These are phyloP conservation scores for Parachaetomium inaequale DNA, from an alignment of 495 filamentous ascomycete species.

Conservation along the genomic window DNA sequence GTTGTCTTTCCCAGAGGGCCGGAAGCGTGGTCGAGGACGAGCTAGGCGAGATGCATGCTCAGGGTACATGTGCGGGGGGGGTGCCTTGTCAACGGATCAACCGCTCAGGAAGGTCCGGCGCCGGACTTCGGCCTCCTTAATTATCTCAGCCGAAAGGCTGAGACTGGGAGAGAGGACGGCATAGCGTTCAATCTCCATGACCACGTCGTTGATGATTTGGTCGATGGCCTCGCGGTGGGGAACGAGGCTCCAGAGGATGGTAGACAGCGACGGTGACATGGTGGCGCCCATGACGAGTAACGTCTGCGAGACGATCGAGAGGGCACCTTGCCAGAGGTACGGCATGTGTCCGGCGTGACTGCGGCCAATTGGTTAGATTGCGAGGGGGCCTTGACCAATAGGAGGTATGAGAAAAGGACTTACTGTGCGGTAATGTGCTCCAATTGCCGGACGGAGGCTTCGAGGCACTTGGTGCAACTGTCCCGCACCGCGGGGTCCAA, in stretches of 20 bases:
- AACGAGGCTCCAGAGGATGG: conserved; percentile 59
- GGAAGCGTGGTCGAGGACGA: conserved; percentile 24
- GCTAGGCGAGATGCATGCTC: conserved; percentile 20
- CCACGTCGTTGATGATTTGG: conserved; percentile 68
- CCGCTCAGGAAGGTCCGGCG: conserved; percentile 53
- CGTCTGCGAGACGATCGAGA: conserved; percentile 77
- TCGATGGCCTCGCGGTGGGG: conserved; percentile 59
- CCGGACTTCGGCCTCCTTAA: conserved; percentile 71
- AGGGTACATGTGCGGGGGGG: conserved; percentile 4
- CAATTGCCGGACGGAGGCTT: conserved; percentile 74
- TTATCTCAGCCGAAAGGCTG: conserved; percentile 67
- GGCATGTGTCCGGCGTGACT: conserved; percentile 80
- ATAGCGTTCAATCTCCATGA: conserved; percentile 68
- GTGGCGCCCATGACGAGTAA: conserved; percentile 79
- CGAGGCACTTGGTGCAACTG: conserved; percentile 75
- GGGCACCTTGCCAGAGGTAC: conserved; percentile 81
- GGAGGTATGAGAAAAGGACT: conserved; percentile 34
- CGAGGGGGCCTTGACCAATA: conserved; percentile 20
- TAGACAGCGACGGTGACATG: conserved; percentile 69
- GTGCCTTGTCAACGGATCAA: conserved; percentile 27
- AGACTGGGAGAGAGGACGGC: conserved; percentile 72
- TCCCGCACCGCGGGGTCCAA: conserved; percentile 67
- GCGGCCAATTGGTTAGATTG: conserved; percentile 47
- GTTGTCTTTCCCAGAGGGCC: conserved; percentile 25
- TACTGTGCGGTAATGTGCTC: conserved; percentile 75